phyloP scores from a whole-genome alignment of 78 protist species.

The Andalucia godoyi region DNA sequence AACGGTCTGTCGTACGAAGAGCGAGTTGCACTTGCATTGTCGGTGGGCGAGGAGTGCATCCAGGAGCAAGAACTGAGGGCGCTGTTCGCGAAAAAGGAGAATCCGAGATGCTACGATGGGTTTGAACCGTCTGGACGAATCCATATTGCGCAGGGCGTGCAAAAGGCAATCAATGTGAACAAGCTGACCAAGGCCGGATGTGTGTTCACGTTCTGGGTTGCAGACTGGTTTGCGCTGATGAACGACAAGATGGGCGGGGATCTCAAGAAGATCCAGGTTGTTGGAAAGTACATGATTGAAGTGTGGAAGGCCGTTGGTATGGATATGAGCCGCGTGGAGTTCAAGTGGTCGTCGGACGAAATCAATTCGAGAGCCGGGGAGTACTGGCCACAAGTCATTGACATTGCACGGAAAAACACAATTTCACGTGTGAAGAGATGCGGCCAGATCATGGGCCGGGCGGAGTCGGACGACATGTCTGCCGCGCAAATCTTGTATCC shows the following conservation, averaged over 20 bases:
- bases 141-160: slow-evolving; percentile 97
- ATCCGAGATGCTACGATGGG: slow-evolving; percentile 83
- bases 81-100: slow-evolving; percentile 67
- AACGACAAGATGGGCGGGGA: slow-evolving; percentile 98
- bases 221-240: slow-evolving; percentile 98
- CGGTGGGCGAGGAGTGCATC: slow-evolving; percentile 89
- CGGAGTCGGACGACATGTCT: slow-evolving; percentile 57
- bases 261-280: slow-evolving; percentile 66
- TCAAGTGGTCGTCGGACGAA: slow-evolving; percentile 88
- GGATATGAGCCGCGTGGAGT: slow-evolving; percentile 78
- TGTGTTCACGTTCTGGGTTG: slow-evolving; percentile 90
- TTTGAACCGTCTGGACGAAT: slow-evolving; percentile 97
- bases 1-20: too few relatives aligned
- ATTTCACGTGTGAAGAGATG: slow-evolving; percentile 82
- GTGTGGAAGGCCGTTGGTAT: slow-evolving; percentile 97
- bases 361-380: slow-evolving; percentile 66
- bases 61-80: slow-evolving; percentile 55
- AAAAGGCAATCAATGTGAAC: slow-evolving; percentile 94
- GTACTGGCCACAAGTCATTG: slow-evolving; percentile 89
- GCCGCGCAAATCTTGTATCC: slow-evolving; percentile 91
- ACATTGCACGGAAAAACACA: slow-evolving; percentile 65
- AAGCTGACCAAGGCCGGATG: slow-evolving; percentile 81
- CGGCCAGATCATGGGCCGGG: slow-evolving; percentile 90
- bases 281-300: slow-evolving; percentile 88
- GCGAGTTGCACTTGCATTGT: too few relatives aligned